A percentile compares a stretch with the other conserved stretches of the same genome.
These are phyloP conservation scores for Penicillium sp. DNA, from an alignment of 2,329 filamentous ascomycete species.

Conservation along the genomic window DNA sequence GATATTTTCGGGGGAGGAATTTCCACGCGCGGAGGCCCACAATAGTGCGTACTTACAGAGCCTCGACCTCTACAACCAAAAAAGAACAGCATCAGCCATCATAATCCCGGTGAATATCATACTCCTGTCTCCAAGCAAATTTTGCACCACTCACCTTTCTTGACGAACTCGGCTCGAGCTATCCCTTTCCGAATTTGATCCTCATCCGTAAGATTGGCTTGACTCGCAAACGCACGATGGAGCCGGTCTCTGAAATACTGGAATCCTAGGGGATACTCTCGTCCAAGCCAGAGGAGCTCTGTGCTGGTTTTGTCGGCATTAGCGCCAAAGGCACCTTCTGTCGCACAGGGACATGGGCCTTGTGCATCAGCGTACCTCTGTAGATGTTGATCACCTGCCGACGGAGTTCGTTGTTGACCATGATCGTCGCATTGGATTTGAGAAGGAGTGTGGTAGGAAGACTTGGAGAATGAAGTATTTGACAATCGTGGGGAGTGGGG, in stretches of 20 bases:
- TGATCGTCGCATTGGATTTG: constrained; percentile 12
- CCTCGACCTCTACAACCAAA: constrained; percentile 69
- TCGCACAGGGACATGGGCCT: too few relatives aligned
- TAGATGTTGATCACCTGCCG: constrained; percentile 78
- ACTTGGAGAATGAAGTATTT: neutral
- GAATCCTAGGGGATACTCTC: constrained; percentile 81
- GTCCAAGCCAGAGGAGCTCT: constrained; percentile 81
- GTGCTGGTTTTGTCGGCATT: neutral
- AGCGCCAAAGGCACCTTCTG: neutral
- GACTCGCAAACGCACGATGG: constrained; percentile 77
- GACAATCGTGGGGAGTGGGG: neutral
- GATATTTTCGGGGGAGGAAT: too few relatives aligned
- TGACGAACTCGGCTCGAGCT: constrained; percentile 75
- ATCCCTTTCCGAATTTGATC: constrained; percentile 71
- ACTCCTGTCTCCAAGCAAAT: neutral
- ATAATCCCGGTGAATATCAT: too few relatives aligned
- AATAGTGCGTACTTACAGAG: constrained; percentile 58
- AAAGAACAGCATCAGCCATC: neutral
- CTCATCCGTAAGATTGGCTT: constrained; percentile 64
- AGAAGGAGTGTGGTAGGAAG: neutral
- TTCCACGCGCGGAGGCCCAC: too few relatives aligned
- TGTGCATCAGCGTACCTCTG: constrained; percentile 58
- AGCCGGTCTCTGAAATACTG: constrained; percentile 73
- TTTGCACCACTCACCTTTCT: constrained; percentile 61
- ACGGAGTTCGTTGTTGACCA: constrained; percentile 56